phyloP scores from a whole-genome alignment of 306 rosid genomes.

The Acacia melanoxylon region DNA sequence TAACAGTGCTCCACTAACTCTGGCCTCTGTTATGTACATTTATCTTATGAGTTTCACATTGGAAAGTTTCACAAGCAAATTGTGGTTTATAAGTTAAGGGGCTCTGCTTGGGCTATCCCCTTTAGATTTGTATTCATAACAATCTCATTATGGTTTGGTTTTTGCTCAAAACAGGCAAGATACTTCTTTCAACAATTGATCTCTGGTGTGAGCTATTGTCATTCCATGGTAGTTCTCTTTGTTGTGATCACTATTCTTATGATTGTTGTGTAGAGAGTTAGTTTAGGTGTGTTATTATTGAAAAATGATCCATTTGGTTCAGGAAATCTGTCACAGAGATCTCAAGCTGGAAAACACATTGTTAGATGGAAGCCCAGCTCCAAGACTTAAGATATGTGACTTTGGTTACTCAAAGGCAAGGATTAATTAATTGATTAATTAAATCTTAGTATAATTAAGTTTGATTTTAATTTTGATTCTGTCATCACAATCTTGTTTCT shows the following conservation, averaged over 20 bases:
- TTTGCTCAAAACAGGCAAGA: conserved; percentile 53
- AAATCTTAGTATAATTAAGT: neutral
- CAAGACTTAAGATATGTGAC: conserved; percentile 69
- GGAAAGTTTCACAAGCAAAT: no score
- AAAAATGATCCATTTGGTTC: conserved; percentile 34
- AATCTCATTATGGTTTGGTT: neutral
- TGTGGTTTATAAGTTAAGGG: no score
- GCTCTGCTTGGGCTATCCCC: no score
- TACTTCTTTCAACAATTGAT: conserved; percentile 66
- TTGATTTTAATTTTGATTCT: neutral
- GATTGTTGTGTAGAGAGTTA: neutral
- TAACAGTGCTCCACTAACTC: neutral
- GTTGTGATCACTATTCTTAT: neutral
- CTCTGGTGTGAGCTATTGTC: conserved; percentile 74
- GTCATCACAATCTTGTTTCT: neutral
- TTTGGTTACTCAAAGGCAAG: conserved; percentile 72
- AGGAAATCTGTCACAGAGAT: conserved; percentile 81
- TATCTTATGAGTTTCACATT: no score
- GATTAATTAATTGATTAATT: neutral
- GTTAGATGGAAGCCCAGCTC: conserved; percentile 68
- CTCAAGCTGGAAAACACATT: conserved; percentile 78
- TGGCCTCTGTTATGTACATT: no score
- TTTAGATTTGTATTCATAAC: no score
- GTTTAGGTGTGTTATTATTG: neutral
- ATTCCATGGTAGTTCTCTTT: conserved; percentile 8